A percentile compares a stretch with the other conserved stretches of the same genome.
These are phyloP conservation scores for Blastobotrys arbuscula DNA, from an alignment of 1,139 yeast species.

Conservation along the genomic window DNA sequence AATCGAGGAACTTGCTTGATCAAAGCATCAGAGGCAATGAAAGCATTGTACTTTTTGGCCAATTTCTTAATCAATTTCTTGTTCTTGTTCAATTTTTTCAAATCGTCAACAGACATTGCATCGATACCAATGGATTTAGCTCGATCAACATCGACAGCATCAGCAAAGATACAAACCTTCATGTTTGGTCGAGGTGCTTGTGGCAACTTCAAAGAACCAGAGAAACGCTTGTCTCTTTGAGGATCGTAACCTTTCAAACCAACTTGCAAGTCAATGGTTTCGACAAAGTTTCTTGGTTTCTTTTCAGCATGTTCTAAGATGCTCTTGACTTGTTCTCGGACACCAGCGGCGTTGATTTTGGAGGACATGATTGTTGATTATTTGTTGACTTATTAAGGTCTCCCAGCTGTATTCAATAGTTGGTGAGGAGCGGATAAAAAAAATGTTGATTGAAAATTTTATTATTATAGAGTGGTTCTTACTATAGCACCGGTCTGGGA, in stretches of 20 bases:
- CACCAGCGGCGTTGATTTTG: slow-evolving; percentile 86
- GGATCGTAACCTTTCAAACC: slow-evolving; percentile 99
- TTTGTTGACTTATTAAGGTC: slow-evolving; percentile 15
- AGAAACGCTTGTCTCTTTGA: slow-evolving; percentile 99
- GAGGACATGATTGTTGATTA: slow-evolving; percentile 53
- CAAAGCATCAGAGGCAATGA: slow-evolving; percentile 98
- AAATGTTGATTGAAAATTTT: slow-evolving; percentile 2
- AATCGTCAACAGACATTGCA: slow-evolving; percentile 99
- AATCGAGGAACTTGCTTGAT: slow-evolving; percentile 99
- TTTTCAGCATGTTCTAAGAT: slow-evolving; percentile 81
- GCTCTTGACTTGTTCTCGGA: slow-evolving; percentile 94
- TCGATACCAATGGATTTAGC: slow-evolving; percentile 99
- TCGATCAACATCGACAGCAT: slow-evolving; percentile 99
- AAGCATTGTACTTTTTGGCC: slow-evolving; percentile 99
- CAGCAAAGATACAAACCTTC: slow-evolving; percentile 99
- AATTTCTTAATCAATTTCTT: slow-evolving; percentile 99
- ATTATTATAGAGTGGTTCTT: no score
- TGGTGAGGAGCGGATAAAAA: slow-evolving; percentile 10
- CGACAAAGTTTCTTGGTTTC: slow-evolving; percentile 99
- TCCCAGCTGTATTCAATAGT: slow-evolving; percentile 10
- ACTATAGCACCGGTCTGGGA: not conserved
- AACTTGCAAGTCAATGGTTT: slow-evolving; percentile 99
- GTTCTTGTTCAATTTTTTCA: slow-evolving; percentile 99
- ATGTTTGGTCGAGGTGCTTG: slow-evolving; percentile 99
- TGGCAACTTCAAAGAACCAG: slow-evolving; percentile 98